These are phyloP conservation scores for Penicillium nucicola DNA, from an alignment of 495 filamentous ascomycete genomes.

Conservation along the genomic window DNA sequence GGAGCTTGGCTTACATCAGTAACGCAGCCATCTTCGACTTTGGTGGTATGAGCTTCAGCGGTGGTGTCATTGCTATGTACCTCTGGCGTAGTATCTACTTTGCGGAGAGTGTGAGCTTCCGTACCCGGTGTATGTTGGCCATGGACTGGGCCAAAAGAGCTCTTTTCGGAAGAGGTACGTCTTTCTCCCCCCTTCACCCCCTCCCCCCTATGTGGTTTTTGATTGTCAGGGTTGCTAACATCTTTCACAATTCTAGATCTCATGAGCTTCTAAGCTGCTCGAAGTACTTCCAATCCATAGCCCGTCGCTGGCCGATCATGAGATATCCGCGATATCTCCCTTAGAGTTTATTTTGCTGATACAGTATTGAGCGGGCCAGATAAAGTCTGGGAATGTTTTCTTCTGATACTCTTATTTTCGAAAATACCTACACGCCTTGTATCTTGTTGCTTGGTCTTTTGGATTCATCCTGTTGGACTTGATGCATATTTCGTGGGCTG, in stretches of 20 bases:
- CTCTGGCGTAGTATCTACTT: slow-evolving; percentile 97
- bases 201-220: not conserved
- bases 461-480: not conserved
- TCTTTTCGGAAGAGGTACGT: slow-evolving; percentile 91
- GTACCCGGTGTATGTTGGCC: slow-evolving; percentile 84
- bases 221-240: slow-evolving; percentile 7
- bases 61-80: slow-evolving; percentile 91
- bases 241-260: slow-evolving; percentile 44
- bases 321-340: not conserved
- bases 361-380: not conserved
- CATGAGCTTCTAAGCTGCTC: slow-evolving; percentile 56
- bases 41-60: slow-evolving; percentile 71
- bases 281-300: not conserved
- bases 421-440: not conserved
- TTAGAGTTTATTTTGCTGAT: not conserved
- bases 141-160: slow-evolving; percentile 99
- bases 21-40: slow-evolving; percentile 95
- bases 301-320: not conserved
- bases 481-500: not conserved
- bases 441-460: not conserved
- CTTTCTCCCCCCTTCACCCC: no score
- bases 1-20: slow-evolving; percentile 91
- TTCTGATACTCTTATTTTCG: no score
- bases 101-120: slow-evolving; percentile 91
- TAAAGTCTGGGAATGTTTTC: not conserved